Evolutionary conservation across 2,329 filamentous ascomycete genomes (phyloP).

Genomic region (Penicillium sp.): DNA sequence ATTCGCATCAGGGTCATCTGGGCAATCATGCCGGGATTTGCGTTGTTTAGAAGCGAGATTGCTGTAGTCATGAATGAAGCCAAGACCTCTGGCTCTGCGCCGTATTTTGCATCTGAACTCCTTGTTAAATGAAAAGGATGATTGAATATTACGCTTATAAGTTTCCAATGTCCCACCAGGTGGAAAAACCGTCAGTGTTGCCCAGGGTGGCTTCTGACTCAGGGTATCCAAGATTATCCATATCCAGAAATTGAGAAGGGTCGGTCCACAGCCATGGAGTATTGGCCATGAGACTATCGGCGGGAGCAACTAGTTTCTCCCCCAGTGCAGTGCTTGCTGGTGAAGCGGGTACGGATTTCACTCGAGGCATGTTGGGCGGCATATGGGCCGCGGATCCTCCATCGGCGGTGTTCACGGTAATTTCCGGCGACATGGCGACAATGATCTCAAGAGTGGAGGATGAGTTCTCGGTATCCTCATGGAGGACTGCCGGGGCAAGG

Average conservation of each 20-base stretch:
- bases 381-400: conserved; percentile 49
- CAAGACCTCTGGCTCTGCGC: too few species aligned
- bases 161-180: conserved; percentile 36
- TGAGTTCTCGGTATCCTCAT: conserved; percentile 31
- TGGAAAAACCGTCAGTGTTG: conserved; percentile 30
- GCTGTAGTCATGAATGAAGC: too few species aligned
- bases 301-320: conserved; percentile 29
- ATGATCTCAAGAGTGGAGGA: conserved; percentile 45
- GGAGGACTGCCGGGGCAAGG: conserved; percentile 30
- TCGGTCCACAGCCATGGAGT: conserved; percentile 35
- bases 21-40: too few species aligned
- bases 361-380: conserved; percentile 18
- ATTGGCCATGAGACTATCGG: conserved; percentile 34
- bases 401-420: conserved; percentile 49
- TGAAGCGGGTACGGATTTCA: conserved; percentile 8
- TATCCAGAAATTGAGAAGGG: conserved; percentile 28
- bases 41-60: too few species aligned
- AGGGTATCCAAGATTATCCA: conserved; percentile 29
- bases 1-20: too few species aligned
- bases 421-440: conserved; percentile 49
- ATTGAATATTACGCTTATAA: conserved; percentile 26
- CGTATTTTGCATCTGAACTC: too few species aligned
- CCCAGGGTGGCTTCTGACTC: conserved; percentile 25
- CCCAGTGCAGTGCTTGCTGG: conserved; percentile 6
- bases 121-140: conserved; percentile 15